Conservation (phyloP, 169 alveolate genomes). For the Perkinsus chesapeaki region DNA sequence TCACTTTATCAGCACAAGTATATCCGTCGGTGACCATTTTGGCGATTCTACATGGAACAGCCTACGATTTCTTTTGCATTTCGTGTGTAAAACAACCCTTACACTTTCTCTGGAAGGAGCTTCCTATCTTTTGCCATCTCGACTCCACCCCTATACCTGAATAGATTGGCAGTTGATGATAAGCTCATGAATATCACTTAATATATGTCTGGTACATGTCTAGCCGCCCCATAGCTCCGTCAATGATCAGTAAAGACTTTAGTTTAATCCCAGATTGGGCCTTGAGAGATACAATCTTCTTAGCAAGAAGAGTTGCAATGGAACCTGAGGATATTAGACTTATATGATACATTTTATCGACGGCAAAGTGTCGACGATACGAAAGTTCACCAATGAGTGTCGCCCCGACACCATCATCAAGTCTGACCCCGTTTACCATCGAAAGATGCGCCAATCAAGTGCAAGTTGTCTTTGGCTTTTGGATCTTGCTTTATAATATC, state of each 20-base stretch:
- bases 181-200: neutral
- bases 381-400: no score
- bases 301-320: neutral
- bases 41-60: neutral
- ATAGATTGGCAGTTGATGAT: neutral
- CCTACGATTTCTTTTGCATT: neutral
- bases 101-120: neutral
- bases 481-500: neutral
- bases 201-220: neutral
- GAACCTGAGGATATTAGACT: neutral
- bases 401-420: neutral
- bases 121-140: neutral
- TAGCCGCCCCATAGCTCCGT: neutral
- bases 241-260: neutral
- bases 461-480: neutral
- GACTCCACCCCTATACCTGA: neutral
- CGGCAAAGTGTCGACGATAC: no score
- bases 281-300: neutral
- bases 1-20: neutral
- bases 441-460: neutral
- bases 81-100: neutral
- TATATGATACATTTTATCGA: no score
- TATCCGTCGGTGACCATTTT: neutral
- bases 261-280: neutral
- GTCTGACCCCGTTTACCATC: no score